Evolutionary conservation across 441 rosid genomes (phyloP).

Genomic region (Adansonia grandidieri): DNA sequence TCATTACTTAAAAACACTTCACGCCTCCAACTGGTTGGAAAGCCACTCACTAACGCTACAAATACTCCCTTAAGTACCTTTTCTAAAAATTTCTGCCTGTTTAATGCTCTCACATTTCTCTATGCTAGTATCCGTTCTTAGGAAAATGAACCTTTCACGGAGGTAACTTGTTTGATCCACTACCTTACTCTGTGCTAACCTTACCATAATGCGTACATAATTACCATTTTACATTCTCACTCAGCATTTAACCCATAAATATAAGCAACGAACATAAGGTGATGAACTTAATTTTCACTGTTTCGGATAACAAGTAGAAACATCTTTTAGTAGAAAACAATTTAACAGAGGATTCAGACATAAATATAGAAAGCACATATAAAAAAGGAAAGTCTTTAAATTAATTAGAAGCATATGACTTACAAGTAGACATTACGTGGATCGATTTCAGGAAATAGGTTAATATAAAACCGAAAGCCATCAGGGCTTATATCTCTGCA

Average conservation of each 20-base stretch:
- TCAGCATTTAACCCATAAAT: background rate
- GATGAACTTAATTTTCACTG: background rate
- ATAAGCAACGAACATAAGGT: background rate
- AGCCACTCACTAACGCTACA: background rate
- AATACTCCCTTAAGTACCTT: background rate
- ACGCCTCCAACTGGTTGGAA: background rate
- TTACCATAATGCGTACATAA: background rate
- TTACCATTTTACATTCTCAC: background rate
- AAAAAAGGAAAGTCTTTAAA: constrained; percentile 7
- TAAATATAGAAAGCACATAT: background rate
- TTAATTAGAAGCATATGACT: constrained; percentile 38
- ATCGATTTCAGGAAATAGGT: constrained; percentile 70
- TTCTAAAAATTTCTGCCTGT: background rate
- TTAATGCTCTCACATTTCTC: background rate
- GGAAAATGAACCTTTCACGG: background rate
- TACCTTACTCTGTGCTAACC: background rate
- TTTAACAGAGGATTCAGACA: background rate
- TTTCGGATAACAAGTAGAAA: background rate
- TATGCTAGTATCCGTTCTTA: background rate
- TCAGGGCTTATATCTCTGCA: constrained; percentile 91
- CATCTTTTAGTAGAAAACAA: background rate
- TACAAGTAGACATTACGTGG: constrained; percentile 59
- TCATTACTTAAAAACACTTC: background rate
- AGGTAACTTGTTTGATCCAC: background rate
- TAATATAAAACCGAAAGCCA: constrained; percentile 80